Base-by-base conservation (phyloP, 140 eudicot genomes). In the Eryngium alpinum region DNA sequence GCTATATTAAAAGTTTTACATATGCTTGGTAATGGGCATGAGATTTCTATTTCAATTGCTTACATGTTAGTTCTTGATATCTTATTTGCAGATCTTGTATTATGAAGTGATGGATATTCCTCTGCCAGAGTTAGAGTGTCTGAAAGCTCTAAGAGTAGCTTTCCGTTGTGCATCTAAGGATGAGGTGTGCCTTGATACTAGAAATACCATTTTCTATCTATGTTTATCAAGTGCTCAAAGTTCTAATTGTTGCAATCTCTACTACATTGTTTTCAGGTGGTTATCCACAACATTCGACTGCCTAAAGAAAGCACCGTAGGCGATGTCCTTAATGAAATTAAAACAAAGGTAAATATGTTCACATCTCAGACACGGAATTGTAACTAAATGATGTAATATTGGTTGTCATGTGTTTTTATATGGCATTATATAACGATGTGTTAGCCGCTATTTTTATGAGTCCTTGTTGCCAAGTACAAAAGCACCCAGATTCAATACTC, bases 91-190 rank as follows among this genome's bases (percentile, higher is more conserved):
- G 92, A 87, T 84, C 53, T 75, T 88, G 80, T 88, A 90, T 76
- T 90, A 88, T 76, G 94, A 90, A 86, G 90, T 90, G 80, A 81
- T 90, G 65, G 94, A 90, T 83, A 90, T 88, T 73, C 92, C 94
- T 81, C 86, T 90, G 60, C 94, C 94, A 63, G 90, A 90, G 63
- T 74, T 90, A 38, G 92, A 90, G 84, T 85, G 94, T 75, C 85
- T 90, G 84, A 90, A 90, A 76, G 88, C 88, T 79, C 77, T 90
- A 53, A 90, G 85, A 85, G 90, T 90, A 50, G 86, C 92, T 66
- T 90, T 88, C 65, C 89, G 87, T 80, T 88, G 86, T 85, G 82
- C 90, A 27, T 82, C 86, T 24, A 85, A 88, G 82, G 94, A 90
- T 56, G 92, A 90, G 85, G 94, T 78, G 77, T n/a, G n/a, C 15